Conservation (phyloP, 352 stramenopile species). For the Phytophthora agathidicida region DNA sequence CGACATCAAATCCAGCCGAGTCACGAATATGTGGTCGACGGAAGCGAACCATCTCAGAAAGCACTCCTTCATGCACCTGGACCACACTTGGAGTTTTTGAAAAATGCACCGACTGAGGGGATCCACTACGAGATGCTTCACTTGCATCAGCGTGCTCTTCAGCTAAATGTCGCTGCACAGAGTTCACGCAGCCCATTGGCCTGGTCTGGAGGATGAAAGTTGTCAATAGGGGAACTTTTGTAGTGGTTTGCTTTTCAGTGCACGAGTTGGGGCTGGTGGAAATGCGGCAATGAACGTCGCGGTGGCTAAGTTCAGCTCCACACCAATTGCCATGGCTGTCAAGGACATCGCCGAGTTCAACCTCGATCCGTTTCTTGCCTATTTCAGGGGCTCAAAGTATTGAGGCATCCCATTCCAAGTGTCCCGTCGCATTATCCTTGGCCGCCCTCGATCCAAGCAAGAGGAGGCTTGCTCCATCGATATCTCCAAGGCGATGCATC, state of each 20-base stretch:
- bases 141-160: slow-evolving; percentile 13
- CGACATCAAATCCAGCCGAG: slow-evolving; percentile 29
- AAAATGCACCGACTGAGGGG: slow-evolving; percentile 20
- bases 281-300: slow-evolving; percentile 23
- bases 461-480: not conserved
- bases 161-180: slow-evolving; percentile 28
- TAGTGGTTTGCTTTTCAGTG: not conserved
- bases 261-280: slow-evolving; percentile 8
- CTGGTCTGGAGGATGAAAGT: not conserved
- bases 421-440: slow-evolving; percentile 21
- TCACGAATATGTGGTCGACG: slow-evolving; percentile 51
- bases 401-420: slow-evolving; percentile 21
- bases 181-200: slow-evolving; percentile 45
- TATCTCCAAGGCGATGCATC: slow-evolving; percentile 62
- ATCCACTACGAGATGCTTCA: slow-evolving; percentile 12
- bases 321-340: not conserved
- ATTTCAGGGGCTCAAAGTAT: slow-evolving; percentile 19
- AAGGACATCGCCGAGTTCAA: slow-evolving; percentile 18
- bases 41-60: slow-evolving; percentile 53
- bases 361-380: slow-evolving; percentile 25
- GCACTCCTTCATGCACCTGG: slow-evolving; percentile 47
- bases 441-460: slow-evolving; percentile 9
- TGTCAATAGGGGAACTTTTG: not conserved
- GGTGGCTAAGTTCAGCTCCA: not conserved
- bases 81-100: slow-evolving; percentile 43